Percentiles rank a stretch among this genome's conserved stretches.
These are phyloP conservation scores for Fusarium annulatum DNA, from an alignment of 2,329 filamentous ascomycete genomes.

Conservation along the genomic window DNA sequence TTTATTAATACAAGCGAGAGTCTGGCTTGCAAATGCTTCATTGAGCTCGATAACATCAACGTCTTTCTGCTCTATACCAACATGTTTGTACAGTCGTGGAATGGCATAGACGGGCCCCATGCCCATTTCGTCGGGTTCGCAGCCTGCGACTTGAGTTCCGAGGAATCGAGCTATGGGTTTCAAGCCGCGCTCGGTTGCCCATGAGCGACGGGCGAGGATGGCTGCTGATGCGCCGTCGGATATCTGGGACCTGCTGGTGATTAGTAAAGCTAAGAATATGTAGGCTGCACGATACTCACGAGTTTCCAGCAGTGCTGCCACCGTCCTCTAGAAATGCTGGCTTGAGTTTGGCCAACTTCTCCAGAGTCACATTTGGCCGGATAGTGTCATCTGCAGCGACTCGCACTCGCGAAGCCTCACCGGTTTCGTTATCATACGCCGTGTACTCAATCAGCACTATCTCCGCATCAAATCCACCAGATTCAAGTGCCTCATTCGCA, in stretches of 20 bases:
- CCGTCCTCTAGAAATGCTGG: conserved; percentile 83
- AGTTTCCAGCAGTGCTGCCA: conserved; percentile 85
- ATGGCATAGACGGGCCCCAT: conserved; percentile 87
- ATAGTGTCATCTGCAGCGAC: conserved; percentile 71
- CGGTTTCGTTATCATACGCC: not conserved
- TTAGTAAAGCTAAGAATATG: accelerated
- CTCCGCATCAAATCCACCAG: conserved; percentile 78
- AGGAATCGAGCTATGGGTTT: conserved; percentile 77
- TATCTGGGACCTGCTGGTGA: conserved; percentile 69
- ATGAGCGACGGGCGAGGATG: conserved; percentile 71
- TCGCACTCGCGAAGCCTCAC: conserved; percentile 67
- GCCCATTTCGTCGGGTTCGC: conserved; percentile 91
- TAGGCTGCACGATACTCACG: conserved; percentile 31
- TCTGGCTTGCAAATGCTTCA: conserved; percentile 77
- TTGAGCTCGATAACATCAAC: conserved; percentile 92
- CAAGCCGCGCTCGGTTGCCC: conserved; percentile 76
- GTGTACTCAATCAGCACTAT: conserved; percentile 73
- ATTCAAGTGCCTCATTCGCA: conserved; percentile 74
- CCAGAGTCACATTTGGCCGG: conserved; percentile 56
- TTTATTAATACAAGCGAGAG: conserved; percentile 75
- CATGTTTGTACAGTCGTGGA: conserved; percentile 75
- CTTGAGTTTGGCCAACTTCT: conserved; percentile 81
- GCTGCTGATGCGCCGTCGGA: conserved; percentile 84
- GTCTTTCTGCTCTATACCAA: conserved; percentile 74
- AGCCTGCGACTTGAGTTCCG: conserved; percentile 85